Base-by-base conservation (phyloP, 352 stramenopile genomes). In the Phytophthora ohioensis region DNA sequence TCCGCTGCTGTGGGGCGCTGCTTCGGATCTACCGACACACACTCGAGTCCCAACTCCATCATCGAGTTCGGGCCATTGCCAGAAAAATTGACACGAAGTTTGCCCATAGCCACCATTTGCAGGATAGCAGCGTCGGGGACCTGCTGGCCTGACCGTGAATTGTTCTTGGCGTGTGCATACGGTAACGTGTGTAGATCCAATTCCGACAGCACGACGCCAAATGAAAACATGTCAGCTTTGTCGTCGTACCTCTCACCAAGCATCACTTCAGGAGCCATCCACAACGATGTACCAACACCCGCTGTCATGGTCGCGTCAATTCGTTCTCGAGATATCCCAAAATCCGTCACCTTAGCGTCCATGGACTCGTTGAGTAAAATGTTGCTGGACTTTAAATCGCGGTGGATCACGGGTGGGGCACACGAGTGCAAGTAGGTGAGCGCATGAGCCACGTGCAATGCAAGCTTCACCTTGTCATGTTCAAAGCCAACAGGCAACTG, bases 191-290 rank as follows among this genome's bases (percentile, higher is more conserved):
- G 70, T 10, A 45, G 35, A 17, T 81, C 74, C 4, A 81, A 30
- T 27, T 81, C 74, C 1, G 70, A 71, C 42, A 81, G 46, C 58
- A 81, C 74, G n/a, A 79, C 70, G 3, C 74, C 74, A 34, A 81
- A 79, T 7, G 74, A 79, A 39, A 77, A 81, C 27, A 79, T 71
- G 36, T 81, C 74, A 6, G 74, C 74, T 41, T 79, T 81, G 56
- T 73, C 70, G 39, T 76, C 66, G 62, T 79, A 76, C 1, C 45
- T 52, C 3, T 76, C 66, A 5, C 73, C 66, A 17, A 78, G 46
- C 55, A 78, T 69, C 49, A 79, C 68, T 32, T 76, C 71, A 47
- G 41, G 41, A 11, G 12, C 41, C 41, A 46, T 46, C 41, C 41
- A 46, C 21, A 46, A 3, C 41, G 15, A 74, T 21, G 71, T 79